Percentiles rank a stretch among this genome's conserved stretches.
Evolutionary conservation across 2,329 filamentous ascomycete genomes (phyloP).

Genomic region (Cladosporium sp.): DNA sequence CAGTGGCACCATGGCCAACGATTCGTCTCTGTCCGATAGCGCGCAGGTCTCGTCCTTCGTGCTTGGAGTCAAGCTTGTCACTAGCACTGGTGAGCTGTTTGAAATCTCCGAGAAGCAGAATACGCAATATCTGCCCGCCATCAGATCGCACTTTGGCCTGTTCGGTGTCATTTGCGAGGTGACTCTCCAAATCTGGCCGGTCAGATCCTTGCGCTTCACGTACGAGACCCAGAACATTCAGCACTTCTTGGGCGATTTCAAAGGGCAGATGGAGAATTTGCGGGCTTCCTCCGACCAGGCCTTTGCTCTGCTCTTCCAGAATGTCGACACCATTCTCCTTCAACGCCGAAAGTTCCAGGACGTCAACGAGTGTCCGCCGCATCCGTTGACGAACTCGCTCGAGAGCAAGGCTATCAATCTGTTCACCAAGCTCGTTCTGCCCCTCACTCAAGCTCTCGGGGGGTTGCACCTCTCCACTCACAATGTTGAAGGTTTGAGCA

Average conservation of each 20-base stretch:
- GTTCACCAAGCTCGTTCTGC: slow-evolving; percentile 6
- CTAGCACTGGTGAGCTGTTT: slow-evolving; percentile 2
- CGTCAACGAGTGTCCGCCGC: background rate
- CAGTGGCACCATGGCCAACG: slow-evolving; percentile 12
- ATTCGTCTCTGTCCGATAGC: slow-evolving; percentile 7
- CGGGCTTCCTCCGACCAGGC: slow-evolving; percentile 6
- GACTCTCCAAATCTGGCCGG: slow-evolving; percentile 9
- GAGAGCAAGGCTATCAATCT: slow-evolving; percentile 11
- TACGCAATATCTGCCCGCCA: slow-evolving; percentile 7
- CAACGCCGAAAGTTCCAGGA: slow-evolving; percentile 12
- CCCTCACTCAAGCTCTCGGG: slow-evolving; percentile 1
- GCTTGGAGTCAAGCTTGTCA: slow-evolving; percentile 14
- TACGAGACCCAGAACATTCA: slow-evolving; percentile 8
- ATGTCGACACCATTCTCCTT: slow-evolving; percentile 11
- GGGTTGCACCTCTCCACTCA: background rate
- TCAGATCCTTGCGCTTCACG: slow-evolving; percentile 11
- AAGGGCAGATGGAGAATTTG: slow-evolving; percentile 3
- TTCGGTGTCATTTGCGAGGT: slow-evolving; percentile 15
- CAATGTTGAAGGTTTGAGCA: slow-evolving; percentile 4
- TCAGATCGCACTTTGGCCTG: slow-evolving; percentile 14
- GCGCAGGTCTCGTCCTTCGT: slow-evolving; percentile 13
- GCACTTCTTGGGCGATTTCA: slow-evolving; percentile 2
- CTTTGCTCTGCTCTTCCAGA: slow-evolving; percentile 14
- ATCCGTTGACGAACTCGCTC: slow-evolving; percentile 10
- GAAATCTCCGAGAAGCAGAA: slow-evolving; percentile 14